Evolutionary conservation across 306 rosid species (phyloP).

Genomic region (Dryas octopetala): DNA sequence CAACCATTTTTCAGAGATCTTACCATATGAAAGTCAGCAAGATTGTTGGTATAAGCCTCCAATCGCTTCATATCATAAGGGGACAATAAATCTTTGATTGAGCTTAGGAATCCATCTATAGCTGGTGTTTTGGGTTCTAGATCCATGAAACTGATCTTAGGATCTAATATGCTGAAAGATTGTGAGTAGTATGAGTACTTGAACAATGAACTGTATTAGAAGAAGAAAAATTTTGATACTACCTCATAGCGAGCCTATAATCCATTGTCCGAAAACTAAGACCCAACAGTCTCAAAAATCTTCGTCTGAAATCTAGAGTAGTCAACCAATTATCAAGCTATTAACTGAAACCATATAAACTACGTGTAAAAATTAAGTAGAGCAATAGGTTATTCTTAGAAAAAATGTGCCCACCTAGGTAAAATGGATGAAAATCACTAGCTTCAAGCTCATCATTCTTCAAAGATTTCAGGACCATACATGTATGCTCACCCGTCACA

Average conservation of each 20-base stretch:
- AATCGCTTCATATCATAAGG: slow-evolving; percentile 91
- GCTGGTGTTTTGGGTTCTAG: slow-evolving; percentile 34
- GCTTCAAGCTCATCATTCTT: slow-evolving; percentile 85
- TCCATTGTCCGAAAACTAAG: slow-evolving; percentile 64
- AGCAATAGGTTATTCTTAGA: slow-evolving; percentile 18
- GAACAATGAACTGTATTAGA: slow-evolving; percentile 22
- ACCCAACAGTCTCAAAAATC: slow-evolving; percentile 66
- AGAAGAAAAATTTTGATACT: slow-evolving; percentile 27
- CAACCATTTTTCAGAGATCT: slow-evolving; percentile 27
- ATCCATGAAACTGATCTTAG: slow-evolving; percentile 72
- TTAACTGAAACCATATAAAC: slow-evolving; percentile 2
- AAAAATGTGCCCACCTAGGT: slow-evolving; percentile 52
- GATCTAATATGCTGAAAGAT: slow-evolving; percentile 78
- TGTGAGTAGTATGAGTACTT: slow-evolving; percentile 26
- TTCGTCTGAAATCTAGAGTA: slow-evolving; percentile 67
- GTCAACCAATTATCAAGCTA: slow-evolving; percentile 28
- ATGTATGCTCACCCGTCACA: slow-evolving; percentile 92
- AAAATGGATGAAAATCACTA: slow-evolving; percentile 67
- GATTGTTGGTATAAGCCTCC: slow-evolving; percentile 81
- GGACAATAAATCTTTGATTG: slow-evolving; percentile 57
- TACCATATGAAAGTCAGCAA: slow-evolving; percentile 84
- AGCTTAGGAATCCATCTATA: slow-evolving; percentile 43
- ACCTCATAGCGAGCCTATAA: slow-evolving; percentile 92
- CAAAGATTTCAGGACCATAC: slow-evolving; percentile 84
- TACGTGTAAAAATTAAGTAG: not conserved